Conservation (phyloP, 1,284 basidiomycete species). For the Cystobasidium sp. region DNA sequence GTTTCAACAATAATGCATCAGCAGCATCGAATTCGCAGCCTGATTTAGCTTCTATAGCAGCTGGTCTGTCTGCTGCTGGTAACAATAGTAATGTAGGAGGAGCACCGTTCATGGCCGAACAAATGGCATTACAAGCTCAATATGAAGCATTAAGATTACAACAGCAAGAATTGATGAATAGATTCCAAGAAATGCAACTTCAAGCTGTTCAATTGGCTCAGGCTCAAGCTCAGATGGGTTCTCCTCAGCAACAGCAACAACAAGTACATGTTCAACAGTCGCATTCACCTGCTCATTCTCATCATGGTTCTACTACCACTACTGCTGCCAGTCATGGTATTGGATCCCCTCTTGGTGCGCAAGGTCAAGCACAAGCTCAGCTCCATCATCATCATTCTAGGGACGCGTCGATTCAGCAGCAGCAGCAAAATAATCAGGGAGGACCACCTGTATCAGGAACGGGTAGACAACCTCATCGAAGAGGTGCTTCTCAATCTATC, state of each 20-base stretch:
- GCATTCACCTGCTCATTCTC: slow-evolving; percentile 17
- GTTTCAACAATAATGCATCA: slow-evolving; percentile 33
- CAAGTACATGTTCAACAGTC: background rate
- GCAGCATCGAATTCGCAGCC: slow-evolving; percentile 17
- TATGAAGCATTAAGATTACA: slow-evolving; percentile 58
- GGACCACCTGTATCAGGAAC: background rate
- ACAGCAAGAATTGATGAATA: slow-evolving; percentile 58
- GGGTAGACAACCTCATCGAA: slow-evolving; percentile 24
- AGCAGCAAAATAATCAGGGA: slow-evolving; percentile 5
- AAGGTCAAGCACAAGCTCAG: background rate
- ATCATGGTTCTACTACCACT: slow-evolving; percentile 3
- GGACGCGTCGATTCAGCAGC: slow-evolving; percentile 27
- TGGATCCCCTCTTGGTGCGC: background rate
- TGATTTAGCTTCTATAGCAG: slow-evolving; percentile 16
- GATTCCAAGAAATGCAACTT: slow-evolving; percentile 55
- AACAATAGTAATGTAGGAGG: slow-evolving; percentile 15
- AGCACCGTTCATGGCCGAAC: slow-evolving; percentile 54
- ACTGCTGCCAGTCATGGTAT: background rate
- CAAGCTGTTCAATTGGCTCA: slow-evolving; percentile 36
- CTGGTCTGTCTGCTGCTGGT: slow-evolving; percentile 19
- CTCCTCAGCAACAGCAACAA: background rate
- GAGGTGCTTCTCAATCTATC: slow-evolving; percentile 35
- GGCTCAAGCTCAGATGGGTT: slow-evolving; percentile 15
- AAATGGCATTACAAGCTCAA: slow-evolving; percentile 59
- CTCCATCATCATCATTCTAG: slow-evolving; percentile 26